Evolutionary conservation across 2,329 filamentous ascomycete species (phyloP), one percentile per base, ranked within the genome.

Genomic region (Fusarium mundagurra): DNA sequence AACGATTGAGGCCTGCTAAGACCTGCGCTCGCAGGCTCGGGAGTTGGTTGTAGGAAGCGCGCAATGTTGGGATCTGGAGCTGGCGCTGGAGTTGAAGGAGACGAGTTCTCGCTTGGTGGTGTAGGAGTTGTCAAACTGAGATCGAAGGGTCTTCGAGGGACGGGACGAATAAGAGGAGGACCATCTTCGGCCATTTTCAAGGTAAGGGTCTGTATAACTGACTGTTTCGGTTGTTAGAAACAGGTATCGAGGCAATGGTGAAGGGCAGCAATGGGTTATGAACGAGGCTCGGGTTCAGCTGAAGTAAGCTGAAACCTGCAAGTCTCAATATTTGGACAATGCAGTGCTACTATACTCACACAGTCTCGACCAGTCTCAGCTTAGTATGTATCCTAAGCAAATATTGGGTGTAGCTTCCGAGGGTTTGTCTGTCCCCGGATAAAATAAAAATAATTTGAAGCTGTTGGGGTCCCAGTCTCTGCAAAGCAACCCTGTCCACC

Each of bases 1-100:
- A 94, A 89, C 16, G 94, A 98, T 74, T 92, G 91, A 31, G 92
- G 93, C 67, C 94, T 91, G 79, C 89, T 92, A 74, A 90, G 88
- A 84, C 53, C 76, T 45, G 38, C 59, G 84, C 54, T 78, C 44
- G 38, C 57, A 45, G 78, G 76, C 36, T 81, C 78, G 50, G 80
- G 74, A 9, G 78, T 87, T 71, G 85, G 87, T 73, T 83, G 85
- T 29, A 81, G 64, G 62, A 80, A 77, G 34, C 76, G 68, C 61
- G 85, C 83, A 67, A 78, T 82, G 24, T 81, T 79, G 36, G 83
- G 77, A 22, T 80, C 78, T 66, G 72, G 63, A 33, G 48, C 67
- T 44, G 71, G 73, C 34, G 50, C 59, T n/a, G 73, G 73, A 17
- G 73, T 73, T n/a, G 69, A 36, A n/a, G 75, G 68, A 17, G 67